Percentiles rank a stretch among this genome's conserved stretches.
These are phyloP conservation scores for Xylaria sp. DNA, from an alignment of 2,329 filamentous ascomycete genomes.

Conservation along the genomic window DNA sequence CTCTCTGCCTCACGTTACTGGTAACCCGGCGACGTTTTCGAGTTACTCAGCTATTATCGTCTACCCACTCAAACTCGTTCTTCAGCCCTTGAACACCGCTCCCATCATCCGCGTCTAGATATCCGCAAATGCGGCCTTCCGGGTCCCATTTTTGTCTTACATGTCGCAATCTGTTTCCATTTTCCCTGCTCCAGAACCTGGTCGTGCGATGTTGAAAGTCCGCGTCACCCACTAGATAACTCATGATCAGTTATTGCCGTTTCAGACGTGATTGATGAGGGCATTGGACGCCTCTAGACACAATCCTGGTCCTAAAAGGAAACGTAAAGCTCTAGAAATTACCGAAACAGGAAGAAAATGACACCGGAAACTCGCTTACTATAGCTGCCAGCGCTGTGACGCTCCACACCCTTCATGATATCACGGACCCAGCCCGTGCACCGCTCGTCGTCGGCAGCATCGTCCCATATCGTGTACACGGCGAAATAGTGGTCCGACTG, in stretches of 20 bases:
- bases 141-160: constrained; percentile 53
- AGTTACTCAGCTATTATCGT: not conserved
- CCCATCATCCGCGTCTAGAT: constrained; percentile 51
- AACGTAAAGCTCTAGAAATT: too few relatives aligned
- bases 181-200: constrained; percentile 54
- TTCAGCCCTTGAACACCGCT: constrained; percentile 49
- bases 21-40: too few relatives aligned
- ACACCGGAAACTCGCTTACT: too few relatives aligned
- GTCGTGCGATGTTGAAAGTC: constrained; percentile 56
- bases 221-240: constrained; percentile 60
- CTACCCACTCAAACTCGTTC: constrained; percentile 48
- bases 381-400: constrained; percentile 54
- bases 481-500: constrained; percentile 63
- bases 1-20: not conserved
- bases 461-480: constrained; percentile 57
- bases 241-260: too few relatives aligned
- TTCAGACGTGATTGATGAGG: too few relatives aligned
- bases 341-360: too few relatives aligned
- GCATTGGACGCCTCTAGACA: too few relatives aligned
- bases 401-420: constrained; percentile 48
- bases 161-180: constrained; percentile 49
- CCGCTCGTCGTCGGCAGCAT: constrained; percentile 50
- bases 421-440: constrained; percentile 52
- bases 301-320: too few relatives aligned
- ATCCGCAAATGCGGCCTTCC: constrained; percentile 49